Percentiles rank a stretch among this genome's conserved stretches.
phyloP scores from a whole-genome alignment of 306 rosid species.

The Citrullus amarus region DNA sequence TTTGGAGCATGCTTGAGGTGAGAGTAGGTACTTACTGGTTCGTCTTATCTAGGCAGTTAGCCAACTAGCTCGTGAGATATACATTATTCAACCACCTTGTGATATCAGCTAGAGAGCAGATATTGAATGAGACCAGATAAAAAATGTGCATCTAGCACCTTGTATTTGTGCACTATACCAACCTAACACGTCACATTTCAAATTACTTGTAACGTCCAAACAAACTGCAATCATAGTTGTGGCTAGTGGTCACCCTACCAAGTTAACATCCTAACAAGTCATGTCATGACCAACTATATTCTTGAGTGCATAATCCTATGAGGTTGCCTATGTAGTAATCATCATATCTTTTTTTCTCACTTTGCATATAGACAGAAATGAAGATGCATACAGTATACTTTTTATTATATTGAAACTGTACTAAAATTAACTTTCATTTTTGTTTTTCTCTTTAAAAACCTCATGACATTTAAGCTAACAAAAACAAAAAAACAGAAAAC shows the following conservation, averaged over 20 bases:
- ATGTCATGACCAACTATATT: not conserved
- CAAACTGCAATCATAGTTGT: not conserved
- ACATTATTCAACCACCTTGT: not conserved
- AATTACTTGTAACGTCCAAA: not conserved
- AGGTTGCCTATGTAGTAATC: too few species aligned
- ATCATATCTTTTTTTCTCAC: too few species aligned
- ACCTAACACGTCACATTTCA: not conserved
- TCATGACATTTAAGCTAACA: too few species aligned
- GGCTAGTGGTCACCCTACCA: not conserved
- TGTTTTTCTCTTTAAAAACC: too few species aligned
- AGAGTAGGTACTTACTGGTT: too few species aligned
- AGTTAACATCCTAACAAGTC: not conserved
- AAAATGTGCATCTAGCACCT: not conserved
- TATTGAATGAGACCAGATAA: not conserved
- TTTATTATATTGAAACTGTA: too few species aligned
- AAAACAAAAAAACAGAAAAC: too few species aligned
- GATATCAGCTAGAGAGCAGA: not conserved
- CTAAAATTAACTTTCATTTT: too few species aligned
- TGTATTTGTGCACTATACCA: not conserved
- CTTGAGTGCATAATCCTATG: not conserved
- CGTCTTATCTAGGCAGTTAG: not conserved
- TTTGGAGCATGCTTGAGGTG: too few species aligned
- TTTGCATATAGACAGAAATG: too few species aligned
- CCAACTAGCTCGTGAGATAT: not conserved
- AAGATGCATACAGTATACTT: too few species aligned